Evolutionary conservation across 257 asterid species (phyloP).

Genomic region (Gardenia jasminoides): DNA sequence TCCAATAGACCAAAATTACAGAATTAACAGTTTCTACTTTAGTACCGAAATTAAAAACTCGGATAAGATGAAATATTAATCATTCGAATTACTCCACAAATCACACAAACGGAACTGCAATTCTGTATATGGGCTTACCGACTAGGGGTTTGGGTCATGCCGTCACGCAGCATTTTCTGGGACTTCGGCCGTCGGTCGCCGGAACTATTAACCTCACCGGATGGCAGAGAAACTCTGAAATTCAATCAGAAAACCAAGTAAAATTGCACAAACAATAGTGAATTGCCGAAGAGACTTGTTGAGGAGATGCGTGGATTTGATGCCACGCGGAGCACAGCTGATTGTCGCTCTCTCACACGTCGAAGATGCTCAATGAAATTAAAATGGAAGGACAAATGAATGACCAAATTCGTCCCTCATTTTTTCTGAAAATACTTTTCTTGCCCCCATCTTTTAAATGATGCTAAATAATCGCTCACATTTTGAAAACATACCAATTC

Average conservation of each 20-base stretch:
- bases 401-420: too few species aligned
- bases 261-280: neutral
- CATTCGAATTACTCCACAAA: neutral
- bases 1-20: neutral
- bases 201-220: neutral
- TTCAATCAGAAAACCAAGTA: neutral
- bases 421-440: too few species aligned
- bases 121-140: conserved; percentile 49
- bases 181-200: too few species aligned
- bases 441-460: too few species aligned
- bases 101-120: conserved; percentile 7
- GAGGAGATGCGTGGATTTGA: neutral
- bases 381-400: too few species aligned
- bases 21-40: too few species aligned
- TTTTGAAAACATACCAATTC: too few species aligned
- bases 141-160: conserved; percentile 56
- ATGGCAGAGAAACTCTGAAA: neutral
- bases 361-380: too few species aligned
- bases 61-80: too few species aligned
- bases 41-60: too few species aligned
- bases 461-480: too few species aligned
- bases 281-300: neutral
- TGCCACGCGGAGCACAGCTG: neutral
- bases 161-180: conserved; percentile 55
- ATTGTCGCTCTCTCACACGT: neutral